These are phyloP conservation scores for Gnaphalium uliginosum DNA, from an alignment of 129 eudicot species.

Conservation along the genomic window DNA sequence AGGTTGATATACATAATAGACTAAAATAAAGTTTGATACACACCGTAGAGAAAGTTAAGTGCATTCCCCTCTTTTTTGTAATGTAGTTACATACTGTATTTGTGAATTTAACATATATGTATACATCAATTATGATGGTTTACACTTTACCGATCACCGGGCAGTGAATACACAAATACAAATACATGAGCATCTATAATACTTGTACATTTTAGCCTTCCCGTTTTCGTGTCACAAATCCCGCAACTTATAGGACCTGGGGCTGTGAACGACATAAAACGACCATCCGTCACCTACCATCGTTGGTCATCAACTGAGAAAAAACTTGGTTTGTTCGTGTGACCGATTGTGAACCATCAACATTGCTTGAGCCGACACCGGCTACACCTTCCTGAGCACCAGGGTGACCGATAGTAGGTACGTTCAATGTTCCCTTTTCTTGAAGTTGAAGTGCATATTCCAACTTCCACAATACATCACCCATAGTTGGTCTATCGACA, in stretches of 20 bases:
- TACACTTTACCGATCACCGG: too few relatives aligned
- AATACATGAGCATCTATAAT: too few relatives aligned
- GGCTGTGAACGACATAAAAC: background rate
- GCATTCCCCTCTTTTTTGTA: too few relatives aligned
- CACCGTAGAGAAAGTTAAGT: too few relatives aligned
- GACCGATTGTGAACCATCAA: slow-evolving; percentile 43
- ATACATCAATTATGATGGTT: too few relatives aligned
- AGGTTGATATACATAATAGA: too few relatives aligned
- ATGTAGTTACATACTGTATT: too few relatives aligned
- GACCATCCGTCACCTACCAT: slow-evolving; percentile 9
- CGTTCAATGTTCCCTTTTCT: slow-evolving; percentile 33
- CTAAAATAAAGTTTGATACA: too few relatives aligned
- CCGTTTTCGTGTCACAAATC: too few relatives aligned
- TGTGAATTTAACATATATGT: too few relatives aligned
- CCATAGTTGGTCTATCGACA: slow-evolving; percentile 88
- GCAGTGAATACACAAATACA: too few relatives aligned
- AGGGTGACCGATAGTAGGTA: slow-evolving; percentile 3
- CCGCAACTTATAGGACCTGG: background rate
- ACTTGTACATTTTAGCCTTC: too few relatives aligned
- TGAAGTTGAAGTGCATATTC: slow-evolving; percentile 81
- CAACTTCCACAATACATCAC: slow-evolving; percentile 87
- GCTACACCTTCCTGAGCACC: slow-evolving; percentile 27
- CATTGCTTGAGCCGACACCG: slow-evolving; percentile 31
- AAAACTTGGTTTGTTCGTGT: slow-evolving; percentile 53
- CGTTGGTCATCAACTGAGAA: slow-evolving; percentile 42